These are phyloP conservation scores for Candida cerambycidarum DNA, from an alignment of 805 yeast genomes.

Conservation along the genomic window DNA sequence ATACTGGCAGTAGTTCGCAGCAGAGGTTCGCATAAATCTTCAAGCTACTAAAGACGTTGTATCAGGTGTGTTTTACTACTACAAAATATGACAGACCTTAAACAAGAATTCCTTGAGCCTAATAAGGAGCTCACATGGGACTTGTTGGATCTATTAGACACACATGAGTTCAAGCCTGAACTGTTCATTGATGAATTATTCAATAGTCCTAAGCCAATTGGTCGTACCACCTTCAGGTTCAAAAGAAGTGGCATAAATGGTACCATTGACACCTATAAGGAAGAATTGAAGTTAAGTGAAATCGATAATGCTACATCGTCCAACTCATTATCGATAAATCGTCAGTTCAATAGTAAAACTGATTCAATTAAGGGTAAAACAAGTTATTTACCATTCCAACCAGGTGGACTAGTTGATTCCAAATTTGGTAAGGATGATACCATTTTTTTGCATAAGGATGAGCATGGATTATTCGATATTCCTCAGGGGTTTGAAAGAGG, in stretches of 20 bases:
- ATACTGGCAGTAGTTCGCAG: too few relatives aligned
- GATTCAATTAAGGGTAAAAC: constrained; percentile 69
- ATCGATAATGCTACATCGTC: constrained; percentile 61
- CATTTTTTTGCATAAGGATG: constrained; percentile 59
- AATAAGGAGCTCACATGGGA: constrained; percentile 64
- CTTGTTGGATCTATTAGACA: constrained; percentile 66
- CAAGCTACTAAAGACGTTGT: too few relatives aligned
- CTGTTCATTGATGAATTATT: constrained; percentile 50
- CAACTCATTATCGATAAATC: constrained; percentile 68
- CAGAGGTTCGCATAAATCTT: too few relatives aligned
- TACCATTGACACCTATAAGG: constrained; percentile 57
- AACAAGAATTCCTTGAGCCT: constrained; percentile 59
- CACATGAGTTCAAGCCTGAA: constrained; percentile 25
- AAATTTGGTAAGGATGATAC: constrained; percentile 29
- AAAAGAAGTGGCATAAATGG: constrained; percentile 78
- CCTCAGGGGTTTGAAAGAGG: constrained; percentile 87
- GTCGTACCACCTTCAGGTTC: constrained; percentile 66
- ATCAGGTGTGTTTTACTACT: too few relatives aligned
- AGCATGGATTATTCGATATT: constrained; percentile 69
- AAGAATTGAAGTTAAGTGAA: constrained; percentile 43
- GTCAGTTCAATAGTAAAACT: constrained; percentile 63
- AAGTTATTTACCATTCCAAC: constrained; percentile 81
- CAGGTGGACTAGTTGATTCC: constrained; percentile 66
- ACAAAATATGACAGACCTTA: neutral
- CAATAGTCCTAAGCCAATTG: constrained; percentile 56